These are phyloP conservation scores for Calophaca sinica DNA, from an alignment of 306 rosid genomes.

Conservation along the genomic window DNA sequence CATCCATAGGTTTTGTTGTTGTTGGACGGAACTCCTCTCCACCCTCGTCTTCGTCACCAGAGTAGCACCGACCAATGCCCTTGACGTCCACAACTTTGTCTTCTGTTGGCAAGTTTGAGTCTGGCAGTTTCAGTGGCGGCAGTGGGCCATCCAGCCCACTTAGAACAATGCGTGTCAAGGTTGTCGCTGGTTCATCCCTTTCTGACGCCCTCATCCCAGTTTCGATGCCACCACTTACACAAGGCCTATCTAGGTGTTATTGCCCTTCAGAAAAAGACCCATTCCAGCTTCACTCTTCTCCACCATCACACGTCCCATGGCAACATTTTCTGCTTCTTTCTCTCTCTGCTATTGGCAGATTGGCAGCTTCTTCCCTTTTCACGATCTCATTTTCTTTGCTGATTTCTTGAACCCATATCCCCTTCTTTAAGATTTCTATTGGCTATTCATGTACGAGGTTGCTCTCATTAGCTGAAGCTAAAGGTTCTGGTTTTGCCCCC, in stretches of 20 bases:
- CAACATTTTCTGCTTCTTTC: neutral
- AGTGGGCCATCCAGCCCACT: too few species aligned
- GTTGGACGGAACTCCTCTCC: too few species aligned
- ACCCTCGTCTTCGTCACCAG: too few species aligned
- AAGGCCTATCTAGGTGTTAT: neutral
- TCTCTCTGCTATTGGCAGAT: neutral
- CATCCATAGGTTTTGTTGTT: too few species aligned
- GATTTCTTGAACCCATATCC: neutral
- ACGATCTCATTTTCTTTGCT: neutral
- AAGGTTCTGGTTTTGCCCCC: too few species aligned
- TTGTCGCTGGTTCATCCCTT: neutral
- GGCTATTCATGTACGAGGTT: neutral
- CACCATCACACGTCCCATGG: neutral
- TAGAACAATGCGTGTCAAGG: neutral
- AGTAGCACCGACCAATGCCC: too few species aligned
- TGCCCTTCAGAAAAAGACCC: neutral
- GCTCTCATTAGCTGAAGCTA: too few species aligned
- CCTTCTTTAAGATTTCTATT: neutral
- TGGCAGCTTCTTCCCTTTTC: neutral
- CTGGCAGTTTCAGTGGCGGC: too few species aligned
- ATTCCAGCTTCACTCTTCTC: neutral
- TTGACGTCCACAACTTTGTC: too few species aligned
- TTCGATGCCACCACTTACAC: neutral
- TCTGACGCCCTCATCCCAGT: neutral
- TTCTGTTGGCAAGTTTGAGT: too few species aligned